A percentile compares a stretch with the other conserved stretches of the same genome.
phyloP scores from a whole-genome alignment of 2,329 filamentous ascomycete genomes.

The Cladorrhinum sp. region DNA sequence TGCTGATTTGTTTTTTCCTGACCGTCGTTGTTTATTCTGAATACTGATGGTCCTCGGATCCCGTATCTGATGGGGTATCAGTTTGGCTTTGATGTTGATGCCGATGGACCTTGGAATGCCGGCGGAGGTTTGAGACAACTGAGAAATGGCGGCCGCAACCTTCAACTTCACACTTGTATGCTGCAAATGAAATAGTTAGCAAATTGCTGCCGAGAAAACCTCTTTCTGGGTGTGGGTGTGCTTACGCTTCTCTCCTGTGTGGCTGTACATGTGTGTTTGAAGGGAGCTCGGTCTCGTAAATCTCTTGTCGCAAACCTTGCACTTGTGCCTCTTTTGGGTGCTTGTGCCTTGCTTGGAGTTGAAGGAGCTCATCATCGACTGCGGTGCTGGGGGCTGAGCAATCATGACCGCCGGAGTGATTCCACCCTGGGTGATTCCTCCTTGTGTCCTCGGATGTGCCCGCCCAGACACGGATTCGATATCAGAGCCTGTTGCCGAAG shows the following conservation, averaged over 20 bases:
- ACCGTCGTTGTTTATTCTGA: conserved; percentile 58
- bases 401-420: conserved; percentile 52
- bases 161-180: conserved; percentile 90
- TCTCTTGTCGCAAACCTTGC: conserved; percentile 97
- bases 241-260: conserved; percentile 97
- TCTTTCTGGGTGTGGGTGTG: conserved; percentile 29
- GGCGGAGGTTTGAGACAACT: conserved; percentile 89
- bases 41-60: conserved; percentile 57
- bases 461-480: conserved; percentile 78
- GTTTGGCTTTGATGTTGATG: conserved; percentile 62
- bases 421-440: not conserved
- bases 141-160: conserved; percentile 96
- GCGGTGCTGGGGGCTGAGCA: conserved; percentile 73
- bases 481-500: conserved; percentile 81
- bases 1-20: no score
- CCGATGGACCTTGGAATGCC: conserved; percentile 96
- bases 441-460: conserved; percentile 70
- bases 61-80: conserved; percentile 53
- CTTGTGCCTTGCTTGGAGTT: conserved; percentile 94
- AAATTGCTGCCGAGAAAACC: not conserved
- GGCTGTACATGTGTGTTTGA: conserved; percentile 98
- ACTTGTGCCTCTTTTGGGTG: conserved; percentile 99
- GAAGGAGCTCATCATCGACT: conserved; percentile 98
- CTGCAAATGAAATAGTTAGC: conserved; percentile 44
- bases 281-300: conserved; percentile 93